phyloP scores from a whole-genome alignment of 192 early-diverging fungal genomes.

The Backusella mclennaniae region DNA sequence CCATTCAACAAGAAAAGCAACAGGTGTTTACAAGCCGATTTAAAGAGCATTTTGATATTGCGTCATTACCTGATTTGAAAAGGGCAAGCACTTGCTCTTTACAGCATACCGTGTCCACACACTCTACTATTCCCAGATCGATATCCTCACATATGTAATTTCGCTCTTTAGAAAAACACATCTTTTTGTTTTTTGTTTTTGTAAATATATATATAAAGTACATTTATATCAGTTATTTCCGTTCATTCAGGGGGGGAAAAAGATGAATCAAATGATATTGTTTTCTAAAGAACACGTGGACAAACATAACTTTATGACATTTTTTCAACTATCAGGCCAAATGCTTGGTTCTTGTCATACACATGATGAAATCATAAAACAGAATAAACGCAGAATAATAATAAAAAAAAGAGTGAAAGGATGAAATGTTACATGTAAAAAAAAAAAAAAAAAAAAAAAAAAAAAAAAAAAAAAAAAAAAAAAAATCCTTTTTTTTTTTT shows the following conservation, averaged over 20 bases:
- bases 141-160: not conserved
- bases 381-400: too few relatives aligned
- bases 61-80: conserved; percentile 1
- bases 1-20: not conserved
- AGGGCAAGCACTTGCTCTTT: not conserved
- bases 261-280: not conserved
- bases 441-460: too few relatives aligned
- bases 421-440: too few relatives aligned
- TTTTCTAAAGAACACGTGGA: not conserved
- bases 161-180: not conserved
- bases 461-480: not conserved
- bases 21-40: not conserved
- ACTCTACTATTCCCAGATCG: not conserved
- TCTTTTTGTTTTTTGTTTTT: not conserved
- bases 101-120: not conserved
- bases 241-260: not conserved
- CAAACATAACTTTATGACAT: not conserved
- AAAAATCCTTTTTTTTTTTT: too few relatives aligned
- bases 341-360: too few relatives aligned
- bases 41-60: conserved; percentile 14
- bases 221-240: not conserved
- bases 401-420: too few relatives aligned
- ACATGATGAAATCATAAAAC: too few relatives aligned
- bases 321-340: not conserved
- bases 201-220: not conserved